Conservation (phyloP, 2,329 filamentous ascomycete species). For the Balansia obtecta region DNA sequence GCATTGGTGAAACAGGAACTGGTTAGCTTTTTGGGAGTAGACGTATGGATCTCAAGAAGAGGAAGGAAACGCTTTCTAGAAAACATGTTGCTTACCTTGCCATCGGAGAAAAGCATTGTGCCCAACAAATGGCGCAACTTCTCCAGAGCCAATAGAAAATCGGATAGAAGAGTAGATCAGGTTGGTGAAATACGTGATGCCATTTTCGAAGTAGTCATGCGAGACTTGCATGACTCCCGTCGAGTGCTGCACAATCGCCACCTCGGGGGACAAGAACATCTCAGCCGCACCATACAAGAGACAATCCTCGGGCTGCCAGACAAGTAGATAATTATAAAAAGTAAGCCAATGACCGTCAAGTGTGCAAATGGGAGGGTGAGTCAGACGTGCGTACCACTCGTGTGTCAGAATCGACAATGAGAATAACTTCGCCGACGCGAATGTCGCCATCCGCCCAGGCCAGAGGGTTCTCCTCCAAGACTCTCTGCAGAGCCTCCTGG, state of each 20-base stretch:
- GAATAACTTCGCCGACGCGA: constrained; percentile 49
- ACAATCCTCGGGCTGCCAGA: constrained; percentile 42
- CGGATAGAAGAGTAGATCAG: constrained; percentile 63
- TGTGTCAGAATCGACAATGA: constrained; percentile 58
- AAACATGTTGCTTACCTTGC: constrained; percentile 19
- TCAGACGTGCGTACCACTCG: constrained; percentile 31
- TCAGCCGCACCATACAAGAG: constrained; percentile 58
- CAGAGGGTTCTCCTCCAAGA: constrained; percentile 31
- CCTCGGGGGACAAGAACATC: constrained; percentile 57
- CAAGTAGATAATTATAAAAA: neutral
- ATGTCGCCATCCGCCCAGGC: constrained; percentile 49
- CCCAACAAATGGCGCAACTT: constrained; percentile 64
- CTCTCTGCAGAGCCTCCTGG: constrained; percentile 32
- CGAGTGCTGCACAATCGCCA: constrained; percentile 59
- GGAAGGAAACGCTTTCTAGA: neutral
- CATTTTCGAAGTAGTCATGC: constrained; percentile 59
- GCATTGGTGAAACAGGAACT: neutral
- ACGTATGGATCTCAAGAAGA: neutral
- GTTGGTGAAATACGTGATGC: constrained; percentile 67
- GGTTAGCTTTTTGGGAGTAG: neutral
- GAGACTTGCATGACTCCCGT: constrained; percentile 70
- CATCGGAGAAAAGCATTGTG: constrained; percentile 68
- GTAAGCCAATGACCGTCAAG: neutral
- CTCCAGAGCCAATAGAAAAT: constrained; percentile 58
- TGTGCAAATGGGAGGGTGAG: neutral